Base-by-base conservation (phyloP, 2,329 filamentous ascomycete species). In the Chalaropsis thielavioides region DNA sequence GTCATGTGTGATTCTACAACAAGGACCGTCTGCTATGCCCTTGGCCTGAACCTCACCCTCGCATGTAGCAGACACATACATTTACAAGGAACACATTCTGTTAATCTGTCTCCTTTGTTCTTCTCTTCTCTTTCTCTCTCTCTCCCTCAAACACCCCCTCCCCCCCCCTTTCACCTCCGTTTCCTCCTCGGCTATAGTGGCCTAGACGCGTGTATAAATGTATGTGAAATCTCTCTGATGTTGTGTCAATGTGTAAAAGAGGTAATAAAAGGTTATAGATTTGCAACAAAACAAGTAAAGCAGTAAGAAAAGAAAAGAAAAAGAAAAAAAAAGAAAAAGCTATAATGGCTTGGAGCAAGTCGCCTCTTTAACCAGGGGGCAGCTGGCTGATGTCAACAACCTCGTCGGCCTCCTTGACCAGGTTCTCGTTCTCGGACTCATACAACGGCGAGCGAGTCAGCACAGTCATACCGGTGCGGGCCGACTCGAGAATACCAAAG, bases 401-500 rank as follows among this genome's bases (percentile, higher is more conserved):
- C 70, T 99, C 94, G 71, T 94, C 89, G 7, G 92, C 90, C 67
- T 97, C 92, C 80, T 94, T 96, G 40, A 78, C 81, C 11, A 85
- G 74, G 22, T 83, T 75, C 68, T 90, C 83, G 67, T 90, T 83
- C 69, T 92, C 90, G 64, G 82, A 83, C 27, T 84, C 82, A 68
- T 89, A 84, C 59, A 99, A 83, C 46, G 94, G 94, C 43, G 94
- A 96, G 70, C 94, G 88, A 66, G 94, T 94, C 69, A 99, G 81
- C 60, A 94, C 94, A 92, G 97, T 99, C 67, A 99, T 82, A 75
- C 94, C 94, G 66, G 94, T 97, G 68, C 94, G 85, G 62, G 92
- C 91, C 62, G 92, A 96, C 78, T 99, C 94, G 62, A 99, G 82
- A 70, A 99, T 96, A 73, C 94, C 94, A 74, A 97, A 99, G 13